Percentiles rank a stretch among this genome's conserved stretches.
phyloP scores from a whole-genome alignment of 768 basidiomycete species.

The Crucibulum laeve region DNA sequence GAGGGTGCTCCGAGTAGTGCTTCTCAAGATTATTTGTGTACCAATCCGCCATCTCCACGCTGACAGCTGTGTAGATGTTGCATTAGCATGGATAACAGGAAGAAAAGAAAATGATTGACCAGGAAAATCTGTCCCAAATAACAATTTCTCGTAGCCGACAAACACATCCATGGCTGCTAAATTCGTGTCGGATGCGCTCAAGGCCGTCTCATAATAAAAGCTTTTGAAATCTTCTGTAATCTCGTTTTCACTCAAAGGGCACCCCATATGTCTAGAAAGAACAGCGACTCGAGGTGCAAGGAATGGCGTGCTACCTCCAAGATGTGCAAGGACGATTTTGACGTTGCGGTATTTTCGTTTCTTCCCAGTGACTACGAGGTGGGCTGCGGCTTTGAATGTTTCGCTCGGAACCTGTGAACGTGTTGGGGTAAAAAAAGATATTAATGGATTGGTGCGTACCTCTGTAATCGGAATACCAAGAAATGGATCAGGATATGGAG shows the following conservation, averaged over 20 bases:
- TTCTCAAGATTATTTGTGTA: conserved; percentile 51
- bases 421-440: neutral
- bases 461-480: conserved; percentile 69
- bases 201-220: conserved; percentile 74
- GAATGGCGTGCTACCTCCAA: conserved; percentile 65
- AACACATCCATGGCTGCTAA: conserved; percentile 49
- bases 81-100: neutral
- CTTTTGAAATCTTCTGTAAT: conserved; percentile 64
- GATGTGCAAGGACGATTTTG: conserved; percentile 67
- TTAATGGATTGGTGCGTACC: conserved; percentile 27
- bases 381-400: conserved; percentile 78
- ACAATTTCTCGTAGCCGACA: conserved; percentile 42
- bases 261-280: conserved; percentile 68
- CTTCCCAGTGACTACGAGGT: conserved; percentile 66
- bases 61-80: conserved; percentile 43
- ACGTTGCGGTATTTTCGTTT: conserved; percentile 58
- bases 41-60: conserved; percentile 52
- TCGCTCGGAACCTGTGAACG: conserved; percentile 68
- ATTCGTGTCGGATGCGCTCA: conserved; percentile 53
- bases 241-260: conserved; percentile 54
- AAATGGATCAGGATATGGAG: conserved; percentile 56
- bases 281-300: conserved; percentile 68
- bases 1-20: conserved; percentile 36
- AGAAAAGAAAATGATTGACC: conserved; percentile 35
- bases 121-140: conserved; percentile 78